These are phyloP conservation scores for Apiospora kogelbergensis DNA, from an alignment of 2,329 filamentous ascomycete genomes.

Conservation along the genomic window DNA sequence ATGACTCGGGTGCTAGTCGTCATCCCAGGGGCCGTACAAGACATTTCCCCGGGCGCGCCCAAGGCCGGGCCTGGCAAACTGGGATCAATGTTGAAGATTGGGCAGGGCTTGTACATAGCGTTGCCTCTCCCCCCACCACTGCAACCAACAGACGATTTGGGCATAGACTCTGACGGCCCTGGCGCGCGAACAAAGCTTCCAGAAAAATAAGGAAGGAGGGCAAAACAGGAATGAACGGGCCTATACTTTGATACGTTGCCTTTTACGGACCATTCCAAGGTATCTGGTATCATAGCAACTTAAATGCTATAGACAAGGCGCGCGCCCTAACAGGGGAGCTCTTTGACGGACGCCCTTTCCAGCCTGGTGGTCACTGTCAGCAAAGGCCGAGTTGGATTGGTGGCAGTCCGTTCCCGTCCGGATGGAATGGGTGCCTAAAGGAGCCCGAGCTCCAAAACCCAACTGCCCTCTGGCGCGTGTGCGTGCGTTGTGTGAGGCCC, in stretches of 20 bases:
- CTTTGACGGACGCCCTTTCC: not conserved
- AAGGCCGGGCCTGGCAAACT: not conserved
- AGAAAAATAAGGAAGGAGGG: not conserved
- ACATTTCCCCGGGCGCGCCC: not conserved
- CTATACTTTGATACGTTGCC: not conserved
- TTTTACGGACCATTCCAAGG: too few species aligned
- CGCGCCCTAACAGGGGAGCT: not conserved
- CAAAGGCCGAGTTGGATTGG: not conserved
- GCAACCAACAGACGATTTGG: constrained; percentile 6
- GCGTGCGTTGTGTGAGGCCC: not conserved
- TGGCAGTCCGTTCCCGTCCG: not conserved
- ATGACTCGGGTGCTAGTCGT: not conserved
- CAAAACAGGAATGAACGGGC: not conserved
- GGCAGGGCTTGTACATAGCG: not conserved
- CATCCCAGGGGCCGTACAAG: not conserved
- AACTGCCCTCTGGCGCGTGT: not conserved
- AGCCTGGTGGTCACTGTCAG: not conserved
- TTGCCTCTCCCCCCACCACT: not conserved
- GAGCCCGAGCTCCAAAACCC: not conserved
- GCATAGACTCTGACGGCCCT: not conserved
- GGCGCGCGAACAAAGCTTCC: constrained; percentile 4
- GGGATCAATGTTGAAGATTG: constrained; percentile 1
- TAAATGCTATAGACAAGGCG: not conserved
- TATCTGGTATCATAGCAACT: too few species aligned
- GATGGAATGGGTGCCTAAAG: not conserved